Percentiles rank a stretch among this genome's conserved stretches.
These are phyloP conservation scores for Lactarius akahatsu DNA, from an alignment of 768 basidiomycete genomes.

Conservation along the genomic window DNA sequence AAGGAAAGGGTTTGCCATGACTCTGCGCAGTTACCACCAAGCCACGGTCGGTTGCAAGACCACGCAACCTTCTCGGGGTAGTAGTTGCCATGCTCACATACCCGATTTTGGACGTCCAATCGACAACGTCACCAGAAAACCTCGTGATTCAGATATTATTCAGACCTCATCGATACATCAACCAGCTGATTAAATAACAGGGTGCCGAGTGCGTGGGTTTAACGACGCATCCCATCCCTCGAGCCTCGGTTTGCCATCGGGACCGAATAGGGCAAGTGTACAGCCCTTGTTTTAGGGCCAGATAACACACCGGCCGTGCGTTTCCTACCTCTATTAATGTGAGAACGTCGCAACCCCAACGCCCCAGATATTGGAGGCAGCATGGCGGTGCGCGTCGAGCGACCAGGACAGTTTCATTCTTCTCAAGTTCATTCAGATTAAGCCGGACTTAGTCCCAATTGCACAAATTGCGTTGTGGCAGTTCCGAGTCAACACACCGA, in stretches of 20 bases:
- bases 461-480: conserved; percentile 1
- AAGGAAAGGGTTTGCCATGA: conserved; percentile 8
- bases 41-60: conserved; percentile 6
- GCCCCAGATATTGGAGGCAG: background rate
- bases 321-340: background rate
- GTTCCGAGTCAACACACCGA: background rate
- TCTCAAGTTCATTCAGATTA: background rate
- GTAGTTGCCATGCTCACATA: conserved; percentile 10
- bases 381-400: background rate
- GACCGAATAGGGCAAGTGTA: conserved; percentile 4
- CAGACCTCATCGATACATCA: background rate
- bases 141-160: background rate
- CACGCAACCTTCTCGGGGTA: conserved; percentile 3
- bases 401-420: background rate
- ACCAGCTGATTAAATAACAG: background rate
- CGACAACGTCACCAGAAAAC: conserved; percentile 3
- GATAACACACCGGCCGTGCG: background rate
- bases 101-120: conserved; percentile 10
- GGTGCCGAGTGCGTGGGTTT: background rate
- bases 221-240: background rate
- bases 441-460: background rate
- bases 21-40: conserved; percentile 10
- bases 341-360: conserved; percentile 3
- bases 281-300: background rate
- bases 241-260: conserved; percentile 3